Evolutionary conservation across 225 moss, liverwort and hornwort genomes (phyloP), one percentile per base, ranked within the genome.

Genomic region (Anthoceros angustus): DNA sequence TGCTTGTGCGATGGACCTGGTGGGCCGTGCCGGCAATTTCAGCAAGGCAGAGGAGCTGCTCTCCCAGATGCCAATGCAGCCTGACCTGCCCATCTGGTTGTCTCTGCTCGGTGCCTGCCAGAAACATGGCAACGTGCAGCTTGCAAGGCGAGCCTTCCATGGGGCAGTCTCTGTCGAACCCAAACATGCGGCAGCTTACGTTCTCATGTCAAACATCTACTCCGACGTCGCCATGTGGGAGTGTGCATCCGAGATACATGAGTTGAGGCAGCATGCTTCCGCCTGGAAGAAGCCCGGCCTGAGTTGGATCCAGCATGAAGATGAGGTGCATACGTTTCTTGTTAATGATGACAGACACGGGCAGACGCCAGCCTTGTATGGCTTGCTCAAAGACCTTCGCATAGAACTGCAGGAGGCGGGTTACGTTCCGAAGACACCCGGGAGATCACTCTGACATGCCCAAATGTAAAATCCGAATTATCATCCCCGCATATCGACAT

Each of bases 81-180:
- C 55, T 7, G 14, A 23, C 23, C n/a, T 55, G 55, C 5, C 55
- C 18, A 7, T 55, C 5, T 55, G 55, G 55, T 20, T 55, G 7
- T 55, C n/a, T 55, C 23, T 55, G 23, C 23, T 55, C 8, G 55
- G 55, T 7, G 55, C 55, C n/a, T 55, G 55, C n/a, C 55, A 55
- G n/a, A 55, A 55, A 12, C 55, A 55, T 20, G 55, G 55, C 55
- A 55, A 55, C n/a, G 55, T 55, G 18, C n/a, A 15, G 55, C 55
- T 55, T 7, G 55, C 8, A 20, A 23, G 23, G 23, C n/a, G 23
- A 18, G 55, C 55, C 7, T 55, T 55, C 23, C 8, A 55, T 12
- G 18, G 10, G 18, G 55, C 55, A 7, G 18, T 55, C 18, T 3
- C 7, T 7, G 7, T 55, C 0, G n/a, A 55, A 15, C 55, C 55